phyloP scores from a whole-genome alignment of 495 filamentous ascomycete species.

The Rusavskia elegans region DNA sequence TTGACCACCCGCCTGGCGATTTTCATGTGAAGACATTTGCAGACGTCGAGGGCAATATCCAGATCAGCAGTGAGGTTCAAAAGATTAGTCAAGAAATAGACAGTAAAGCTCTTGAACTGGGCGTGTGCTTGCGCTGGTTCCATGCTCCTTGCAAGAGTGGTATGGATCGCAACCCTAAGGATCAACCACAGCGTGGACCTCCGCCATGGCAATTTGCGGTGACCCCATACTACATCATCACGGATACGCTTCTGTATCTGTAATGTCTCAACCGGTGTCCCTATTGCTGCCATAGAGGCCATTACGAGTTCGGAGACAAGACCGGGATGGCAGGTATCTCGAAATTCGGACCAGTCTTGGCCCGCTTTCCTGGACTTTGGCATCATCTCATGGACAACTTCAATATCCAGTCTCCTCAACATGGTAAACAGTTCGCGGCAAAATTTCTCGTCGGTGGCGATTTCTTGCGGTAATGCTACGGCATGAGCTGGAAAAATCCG shows the following conservation, averaged over 20 bases:
- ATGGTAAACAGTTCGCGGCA: neutral
- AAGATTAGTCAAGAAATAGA: neutral
- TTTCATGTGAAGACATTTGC: neutral
- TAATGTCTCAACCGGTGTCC: neutral
- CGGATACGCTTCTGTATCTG: neutral
- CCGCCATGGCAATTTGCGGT: neutral
- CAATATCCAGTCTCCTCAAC: neutral
- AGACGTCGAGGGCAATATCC: neutral
- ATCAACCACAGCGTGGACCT: neutral
- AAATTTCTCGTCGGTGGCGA: neutral
- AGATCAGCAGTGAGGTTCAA: neutral
- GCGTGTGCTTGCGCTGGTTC: neutral
- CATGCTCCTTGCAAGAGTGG: neutral
- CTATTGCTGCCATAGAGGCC: neutral
- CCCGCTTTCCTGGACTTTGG: neutral
- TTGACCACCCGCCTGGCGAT: neutral
- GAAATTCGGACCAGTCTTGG: neutral
- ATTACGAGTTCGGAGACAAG: neutral
- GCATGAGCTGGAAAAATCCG: neutral
- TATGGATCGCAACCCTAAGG: neutral
- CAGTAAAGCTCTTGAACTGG: neutral
- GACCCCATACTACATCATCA: neutral
- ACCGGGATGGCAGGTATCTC: conserved; percentile 1
- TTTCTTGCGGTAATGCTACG: neutral
- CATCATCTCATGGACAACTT: conserved; percentile 1